These are phyloP conservation scores for Carex kokanica DNA, from an alignment of 176 grass and related monocot species.

Conservation along the genomic window DNA sequence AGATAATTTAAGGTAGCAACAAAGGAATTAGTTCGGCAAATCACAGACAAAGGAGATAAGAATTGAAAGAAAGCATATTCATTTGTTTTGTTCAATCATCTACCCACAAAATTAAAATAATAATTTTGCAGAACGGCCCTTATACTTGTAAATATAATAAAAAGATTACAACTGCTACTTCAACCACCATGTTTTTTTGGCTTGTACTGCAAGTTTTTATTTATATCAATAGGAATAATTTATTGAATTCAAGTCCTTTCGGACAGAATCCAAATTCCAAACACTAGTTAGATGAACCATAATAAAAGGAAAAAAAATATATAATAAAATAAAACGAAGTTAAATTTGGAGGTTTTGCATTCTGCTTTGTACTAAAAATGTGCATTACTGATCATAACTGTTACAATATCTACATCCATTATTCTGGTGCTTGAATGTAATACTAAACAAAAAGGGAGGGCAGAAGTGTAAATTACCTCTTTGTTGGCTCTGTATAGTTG, in stretches of 20 bases:
- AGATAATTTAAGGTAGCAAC: background rate
- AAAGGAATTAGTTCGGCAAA: background rate
- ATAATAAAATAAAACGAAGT: background rate
- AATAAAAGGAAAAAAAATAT: background rate
- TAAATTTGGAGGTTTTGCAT: background rate
- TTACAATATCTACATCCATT: background rate
- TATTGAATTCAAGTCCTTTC: background rate
- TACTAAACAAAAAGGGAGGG: background rate
- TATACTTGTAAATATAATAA: background rate
- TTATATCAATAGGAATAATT: background rate
- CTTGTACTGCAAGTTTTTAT: background rate
- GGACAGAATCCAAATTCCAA: background rate
- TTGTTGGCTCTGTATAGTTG: constrained; percentile 54
- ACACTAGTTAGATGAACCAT: background rate
- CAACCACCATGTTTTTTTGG: background rate
- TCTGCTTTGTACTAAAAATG: background rate
- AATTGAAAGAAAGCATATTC: too few relatives aligned
- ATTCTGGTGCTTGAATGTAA: background rate
- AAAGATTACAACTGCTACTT: background rate
- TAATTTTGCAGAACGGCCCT: background rate
- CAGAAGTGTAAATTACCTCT: constrained; percentile 37
- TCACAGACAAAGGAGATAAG: background rate
- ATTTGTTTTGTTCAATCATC: background rate
- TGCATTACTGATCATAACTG: background rate
- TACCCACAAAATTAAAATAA: background rate